Evolutionary conservation across 129 eudicot genomes (phyloP).

Genomic region (Centella asiatica): DNA sequence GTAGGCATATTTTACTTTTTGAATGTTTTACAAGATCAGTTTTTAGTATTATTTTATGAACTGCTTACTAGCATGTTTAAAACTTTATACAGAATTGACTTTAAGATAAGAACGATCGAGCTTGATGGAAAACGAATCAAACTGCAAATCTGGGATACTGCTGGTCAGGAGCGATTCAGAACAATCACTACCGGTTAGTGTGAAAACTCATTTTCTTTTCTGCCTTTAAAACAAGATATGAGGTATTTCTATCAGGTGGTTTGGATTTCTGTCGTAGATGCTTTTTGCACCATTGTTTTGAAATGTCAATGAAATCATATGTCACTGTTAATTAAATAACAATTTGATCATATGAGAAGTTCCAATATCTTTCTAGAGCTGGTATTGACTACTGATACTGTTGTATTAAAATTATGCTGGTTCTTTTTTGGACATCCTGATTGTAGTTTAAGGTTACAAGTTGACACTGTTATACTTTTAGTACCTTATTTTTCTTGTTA

Average conservation of each 20-base stretch:
- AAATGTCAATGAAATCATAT: no score
- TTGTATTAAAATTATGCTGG: no score
- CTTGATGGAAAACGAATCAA: constrained; percentile 90
- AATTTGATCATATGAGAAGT: no score
- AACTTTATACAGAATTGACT: constrained; percentile 64
- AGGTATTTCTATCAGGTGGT: not conserved
- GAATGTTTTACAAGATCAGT: not conserved
- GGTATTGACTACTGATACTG: no score
- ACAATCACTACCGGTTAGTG: constrained; percentile 85
- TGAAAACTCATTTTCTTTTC: not conserved
- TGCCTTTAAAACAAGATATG: not conserved
- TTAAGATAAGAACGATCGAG: constrained; percentile 93
- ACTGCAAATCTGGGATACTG: constrained; percentile 98
- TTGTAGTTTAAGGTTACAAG: no score
- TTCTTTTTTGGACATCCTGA: no score
- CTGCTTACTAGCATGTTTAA: constrained; percentile 1
- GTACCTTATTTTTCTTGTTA: not conserved
- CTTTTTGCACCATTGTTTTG: not conserved
- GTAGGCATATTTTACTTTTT: constrained; percentile 34
- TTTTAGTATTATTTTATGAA: not conserved
- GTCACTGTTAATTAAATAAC: no score
- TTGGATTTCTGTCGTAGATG: not conserved
- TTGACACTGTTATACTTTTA: not conserved
- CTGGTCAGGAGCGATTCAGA: constrained; percentile 95
- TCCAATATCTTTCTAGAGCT: no score